Conservation (phyloP, 2,329 filamentous ascomycete species). For the Paecilomyces fulvus region DNA sequence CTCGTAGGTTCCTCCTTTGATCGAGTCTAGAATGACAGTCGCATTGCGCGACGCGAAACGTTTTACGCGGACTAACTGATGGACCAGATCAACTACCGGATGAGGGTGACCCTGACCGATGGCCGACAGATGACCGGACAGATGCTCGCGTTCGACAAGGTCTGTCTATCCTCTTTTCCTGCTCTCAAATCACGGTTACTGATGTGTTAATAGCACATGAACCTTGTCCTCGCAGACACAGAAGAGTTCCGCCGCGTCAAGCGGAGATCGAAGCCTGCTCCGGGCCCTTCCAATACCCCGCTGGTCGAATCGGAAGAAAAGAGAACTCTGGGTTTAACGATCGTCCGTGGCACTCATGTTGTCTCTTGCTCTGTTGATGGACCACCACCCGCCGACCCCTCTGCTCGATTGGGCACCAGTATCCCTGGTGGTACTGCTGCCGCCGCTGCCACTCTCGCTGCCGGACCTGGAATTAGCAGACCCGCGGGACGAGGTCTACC, state of each 20-base stretch:
- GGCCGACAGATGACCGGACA: conserved; percentile 94
- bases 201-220: conserved; percentile 70
- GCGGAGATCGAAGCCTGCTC: conserved; percentile 61
- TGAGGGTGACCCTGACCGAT: conserved; percentile 93
- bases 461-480: conserved; percentile 82
- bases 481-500: conserved; percentile 81
- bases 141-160: conserved; percentile 98
- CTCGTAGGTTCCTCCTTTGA: conserved; percentile 43
- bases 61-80: conserved; percentile 3
- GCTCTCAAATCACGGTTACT: conserved; percentile 1
- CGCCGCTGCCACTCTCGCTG: conserved; percentile 59
- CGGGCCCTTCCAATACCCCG: conserved; percentile 52
- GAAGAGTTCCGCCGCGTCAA: conserved; percentile 94
- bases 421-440: conserved; percentile 52
- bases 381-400: conserved; percentile 87
- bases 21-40: conserved; percentile 72
- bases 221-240: conserved; percentile 94
- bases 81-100: conserved; percentile 94
- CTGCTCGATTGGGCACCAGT: conserved; percentile 73
- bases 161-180: conserved; percentile 27
- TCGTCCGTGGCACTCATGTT: conserved; percentile 88
- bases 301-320: conserved; percentile 90
- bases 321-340: conserved; percentile 89
- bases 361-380: conserved; percentile 93
- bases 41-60: conserved; percentile 84